Evolutionary conservation across 176 grass and related monocot species (phyloP).

Genomic region (Oryza glaberrima): DNA sequence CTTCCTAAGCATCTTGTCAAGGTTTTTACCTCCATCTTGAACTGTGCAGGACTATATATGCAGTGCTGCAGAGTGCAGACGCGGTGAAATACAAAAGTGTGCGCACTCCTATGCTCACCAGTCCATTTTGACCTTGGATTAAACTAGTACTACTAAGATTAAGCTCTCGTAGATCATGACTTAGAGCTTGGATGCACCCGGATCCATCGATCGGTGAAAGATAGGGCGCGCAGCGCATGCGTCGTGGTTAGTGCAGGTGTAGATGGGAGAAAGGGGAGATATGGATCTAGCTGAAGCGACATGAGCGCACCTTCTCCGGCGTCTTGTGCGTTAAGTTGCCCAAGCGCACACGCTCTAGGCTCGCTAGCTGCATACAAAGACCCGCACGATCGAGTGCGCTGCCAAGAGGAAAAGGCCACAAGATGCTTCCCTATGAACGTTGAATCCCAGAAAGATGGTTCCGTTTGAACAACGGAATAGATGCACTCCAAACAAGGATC

Average conservation of each 20-base stretch:
- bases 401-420: conserved; percentile 55
- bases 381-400: not conserved
- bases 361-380: not conserved
- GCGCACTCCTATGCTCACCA: not conserved
- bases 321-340: conserved; percentile 52
- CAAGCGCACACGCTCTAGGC: not conserved
- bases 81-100: not conserved
- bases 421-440: conserved; percentile 19
- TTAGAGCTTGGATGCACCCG: not conserved
- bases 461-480: conserved; percentile 47
- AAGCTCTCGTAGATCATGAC: not conserved
- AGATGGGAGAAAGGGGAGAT: not conserved
- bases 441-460: conserved; percentile 46
- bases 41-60: not conserved
- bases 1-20: not conserved
- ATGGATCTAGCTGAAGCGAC: conserved; percentile 13
- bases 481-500: conserved; percentile 38
- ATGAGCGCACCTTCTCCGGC: conserved; percentile 55
- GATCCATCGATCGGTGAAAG: conserved; percentile 29
- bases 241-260: not conserved
- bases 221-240: conserved; percentile 1
- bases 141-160: conserved; percentile 5
- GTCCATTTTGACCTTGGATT: conserved; percentile 41
- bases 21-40: conserved; percentile 5
- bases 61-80: not conserved